phyloP scores from a whole-genome alignment of 1,139 yeast species.

The Yamadazyma songkhlaensis region DNA sequence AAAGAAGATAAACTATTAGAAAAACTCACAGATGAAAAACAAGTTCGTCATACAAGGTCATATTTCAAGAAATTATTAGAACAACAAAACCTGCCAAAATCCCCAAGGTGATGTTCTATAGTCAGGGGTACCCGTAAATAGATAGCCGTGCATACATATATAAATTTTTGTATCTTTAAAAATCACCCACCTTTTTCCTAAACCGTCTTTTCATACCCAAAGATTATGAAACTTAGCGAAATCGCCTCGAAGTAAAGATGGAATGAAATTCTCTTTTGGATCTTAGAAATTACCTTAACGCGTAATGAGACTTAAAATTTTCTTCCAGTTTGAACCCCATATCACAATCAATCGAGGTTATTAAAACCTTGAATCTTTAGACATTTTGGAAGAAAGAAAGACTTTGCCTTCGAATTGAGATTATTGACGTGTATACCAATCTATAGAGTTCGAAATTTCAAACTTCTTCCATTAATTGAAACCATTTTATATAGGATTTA shows the following conservation, averaged over 20 bases:
- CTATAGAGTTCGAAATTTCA: too few relatives aligned
- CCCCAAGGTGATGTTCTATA: not conserved
- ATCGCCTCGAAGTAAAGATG: too few relatives aligned
- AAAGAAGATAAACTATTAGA: conserved; percentile 19
- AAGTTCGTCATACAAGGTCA: conserved; percentile 39
- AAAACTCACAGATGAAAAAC: conserved; percentile 33
- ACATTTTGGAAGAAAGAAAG: too few relatives aligned
- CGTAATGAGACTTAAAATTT: not conserved
- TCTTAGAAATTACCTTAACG: conserved; percentile 1
- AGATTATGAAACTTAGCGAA: too few relatives aligned
- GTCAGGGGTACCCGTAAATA: not conserved
- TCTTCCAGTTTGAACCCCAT: not conserved
- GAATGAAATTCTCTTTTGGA: not conserved
- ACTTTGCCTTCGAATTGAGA: too few relatives aligned
- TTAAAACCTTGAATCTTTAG: too few relatives aligned
- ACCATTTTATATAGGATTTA: not conserved
- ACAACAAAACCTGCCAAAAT: conserved; percentile 6
- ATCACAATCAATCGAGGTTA: too few relatives aligned
- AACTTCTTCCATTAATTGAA: too few relatives aligned
- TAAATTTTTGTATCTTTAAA: not conserved
- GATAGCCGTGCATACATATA: not conserved
- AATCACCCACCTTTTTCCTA: not conserved
- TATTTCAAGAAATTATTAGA: conserved; percentile 29
- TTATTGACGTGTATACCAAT: too few relatives aligned
- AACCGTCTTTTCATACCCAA: too few relatives aligned